Evolutionary conservation across 768 basidiomycete species (phyloP), one percentile per base, ranked within the genome.

Genomic region (Hortiboletus campestris): DNA sequence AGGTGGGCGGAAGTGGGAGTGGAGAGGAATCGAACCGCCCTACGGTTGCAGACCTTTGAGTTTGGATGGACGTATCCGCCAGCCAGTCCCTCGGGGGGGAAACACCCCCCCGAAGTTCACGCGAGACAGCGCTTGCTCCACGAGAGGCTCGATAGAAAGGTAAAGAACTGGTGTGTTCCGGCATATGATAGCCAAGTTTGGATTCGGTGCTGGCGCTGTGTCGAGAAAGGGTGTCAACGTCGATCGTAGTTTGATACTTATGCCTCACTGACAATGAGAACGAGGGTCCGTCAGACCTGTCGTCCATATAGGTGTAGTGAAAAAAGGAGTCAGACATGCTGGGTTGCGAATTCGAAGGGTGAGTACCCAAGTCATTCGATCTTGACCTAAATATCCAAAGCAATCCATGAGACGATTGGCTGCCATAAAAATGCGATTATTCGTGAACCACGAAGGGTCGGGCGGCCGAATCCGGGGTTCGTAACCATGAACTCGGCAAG

Each of bases 261-360:
- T 35, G 42, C 41, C 29, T 36, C 25, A 66, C 66, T 59, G 22
- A 67, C 65, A 17, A 34, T 25, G 50, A 32, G 13, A 34, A 29
- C 10, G 43, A 53, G 16, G 22, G 17, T 12, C 3, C 16, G 17
- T 16, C 38, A n/a, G 6, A n/a, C 31, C 36, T 13, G 13, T 47
- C 39, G 16, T 38, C 20, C 19, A 19, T 10, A 16, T 6, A 4
- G 7, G 32, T 34, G 32, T 28, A 22, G 54, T 32, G 31, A 45
- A 34, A 38, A 32, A 29, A 52, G 9, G 19, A 31, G 14, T 42
- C 38, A 7, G 46, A 52, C 63, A 66, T 65, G 20, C 32, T 49
- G 39, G 32, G 53, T 35, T 25, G 44, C 2, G 14, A 41, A 19
- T 4, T 16, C 9, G 31, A 39, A 22, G 39, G 39, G 3, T 10